Conservation (phyloP, 495 filamentous ascomycete species). For the Filosporella fistucella region DNA sequence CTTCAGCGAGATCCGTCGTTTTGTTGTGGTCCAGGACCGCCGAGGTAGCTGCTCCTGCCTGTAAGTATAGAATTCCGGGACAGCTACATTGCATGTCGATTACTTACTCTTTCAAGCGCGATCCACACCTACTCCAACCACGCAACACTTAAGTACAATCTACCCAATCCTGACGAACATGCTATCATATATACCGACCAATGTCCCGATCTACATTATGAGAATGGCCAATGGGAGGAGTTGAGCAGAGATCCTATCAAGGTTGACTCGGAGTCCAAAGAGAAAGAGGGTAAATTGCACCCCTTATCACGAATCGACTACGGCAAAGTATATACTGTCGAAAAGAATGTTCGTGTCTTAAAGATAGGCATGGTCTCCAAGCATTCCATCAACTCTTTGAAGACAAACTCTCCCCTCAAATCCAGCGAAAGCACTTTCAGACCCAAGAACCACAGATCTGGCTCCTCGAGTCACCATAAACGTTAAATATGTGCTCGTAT, state of each 20-base stretch:
- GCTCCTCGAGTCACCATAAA: too few relatives aligned
- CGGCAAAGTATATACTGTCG: constrained; percentile 22
- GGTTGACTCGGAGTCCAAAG: constrained; percentile 1
- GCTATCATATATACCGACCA: constrained; percentile 17
- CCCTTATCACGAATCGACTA: constrained; percentile 14
- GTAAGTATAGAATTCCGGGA: too few relatives aligned
- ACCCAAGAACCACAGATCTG: too few relatives aligned
- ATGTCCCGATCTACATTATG: background rate
- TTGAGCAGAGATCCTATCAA: constrained; percentile 11
- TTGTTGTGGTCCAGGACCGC: background rate
- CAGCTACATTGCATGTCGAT: background rate
- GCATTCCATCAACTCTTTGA: too few relatives aligned
- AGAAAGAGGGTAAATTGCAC: constrained; percentile 1
- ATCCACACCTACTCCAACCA: constrained; percentile 6
- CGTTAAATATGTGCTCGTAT: too few relatives aligned
- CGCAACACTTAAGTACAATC: constrained; percentile 11
- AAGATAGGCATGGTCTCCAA: constrained; percentile 19
- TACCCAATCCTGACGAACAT: constrained; percentile 11
- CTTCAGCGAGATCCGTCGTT: background rate
- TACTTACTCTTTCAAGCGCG: background rate
- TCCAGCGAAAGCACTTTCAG: too few relatives aligned
- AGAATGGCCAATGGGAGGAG: constrained; percentile 2
- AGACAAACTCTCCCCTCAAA: too few relatives aligned
- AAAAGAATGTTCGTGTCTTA: constrained; percentile 16
- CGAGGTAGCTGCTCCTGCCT: background rate